Evolutionary conservation across 805 yeast species (phyloP).

Genomic region (Yamadazyma paraphyllophila): DNA sequence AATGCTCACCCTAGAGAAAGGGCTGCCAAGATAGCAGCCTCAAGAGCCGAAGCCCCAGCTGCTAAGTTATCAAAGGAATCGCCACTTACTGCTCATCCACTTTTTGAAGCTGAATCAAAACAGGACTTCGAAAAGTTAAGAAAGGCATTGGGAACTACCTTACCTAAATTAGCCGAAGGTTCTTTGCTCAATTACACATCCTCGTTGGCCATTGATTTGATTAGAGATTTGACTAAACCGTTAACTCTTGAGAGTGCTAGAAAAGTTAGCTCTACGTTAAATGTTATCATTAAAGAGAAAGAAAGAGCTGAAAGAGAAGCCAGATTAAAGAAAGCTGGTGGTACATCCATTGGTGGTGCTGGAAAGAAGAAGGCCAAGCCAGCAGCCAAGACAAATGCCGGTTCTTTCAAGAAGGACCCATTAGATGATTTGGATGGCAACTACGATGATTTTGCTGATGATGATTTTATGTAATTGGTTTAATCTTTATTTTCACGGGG

Average conservation of each 20-base stretch:
- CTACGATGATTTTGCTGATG: conserved; percentile 68
- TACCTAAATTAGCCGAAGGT: conserved; percentile 45
- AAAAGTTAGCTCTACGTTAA: conserved; percentile 82
- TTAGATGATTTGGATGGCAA: conserved; percentile 54
- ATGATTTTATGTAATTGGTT: conserved; percentile 70
- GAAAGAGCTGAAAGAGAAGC: conserved; percentile 87
- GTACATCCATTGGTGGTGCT: conserved; percentile 88
- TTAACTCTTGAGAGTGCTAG: conserved; percentile 77
- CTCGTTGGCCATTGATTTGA: conserved; percentile 75
- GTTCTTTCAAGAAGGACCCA: conserved; percentile 61
- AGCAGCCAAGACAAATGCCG: conserved; percentile 58
- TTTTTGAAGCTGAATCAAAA: conserved; percentile 80
- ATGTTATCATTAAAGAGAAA: conserved; percentile 78
- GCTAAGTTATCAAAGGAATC: conserved; percentile 51
- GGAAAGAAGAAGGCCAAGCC: conserved; percentile 94
- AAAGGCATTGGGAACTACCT: conserved; percentile 22
- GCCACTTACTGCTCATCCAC: conserved; percentile 71
- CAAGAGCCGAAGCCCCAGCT: conserved; percentile 37
- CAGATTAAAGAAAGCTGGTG: conserved; percentile 76
- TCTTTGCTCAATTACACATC: conserved; percentile 70
- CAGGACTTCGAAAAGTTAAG: conserved; percentile 61
- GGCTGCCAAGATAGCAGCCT: conserved; percentile 32
- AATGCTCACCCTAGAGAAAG: conserved; percentile 54
- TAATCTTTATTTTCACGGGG: neutral
- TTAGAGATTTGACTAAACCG: conserved; percentile 82